Conservation (phyloP, 805 yeast species). For the Ogataea allantospora region DNA sequence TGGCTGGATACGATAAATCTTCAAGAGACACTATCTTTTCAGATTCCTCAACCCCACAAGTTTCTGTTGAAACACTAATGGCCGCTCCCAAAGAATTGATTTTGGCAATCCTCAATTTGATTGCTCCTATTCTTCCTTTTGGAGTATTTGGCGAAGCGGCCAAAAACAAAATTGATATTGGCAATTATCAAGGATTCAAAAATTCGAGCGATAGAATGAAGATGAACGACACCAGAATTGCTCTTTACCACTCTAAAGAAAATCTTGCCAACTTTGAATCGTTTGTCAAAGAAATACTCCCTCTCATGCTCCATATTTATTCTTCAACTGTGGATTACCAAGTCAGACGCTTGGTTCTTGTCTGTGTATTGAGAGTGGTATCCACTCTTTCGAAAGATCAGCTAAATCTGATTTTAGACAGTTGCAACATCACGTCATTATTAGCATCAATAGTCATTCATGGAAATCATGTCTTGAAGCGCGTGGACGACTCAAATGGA, state of each 20-base stretch:
- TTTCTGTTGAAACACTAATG: conserved; percentile 70
- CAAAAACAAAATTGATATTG: conserved; percentile 22
- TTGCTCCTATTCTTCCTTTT: conserved; percentile 58
- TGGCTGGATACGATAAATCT: conserved; percentile 48
- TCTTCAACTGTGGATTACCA: conserved; percentile 70
- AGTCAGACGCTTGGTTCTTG: conserved; percentile 55
- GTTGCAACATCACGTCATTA: conserved; percentile 43
- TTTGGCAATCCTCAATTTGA: conserved; percentile 50
- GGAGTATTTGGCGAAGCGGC: conserved; percentile 13
- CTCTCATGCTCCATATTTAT: conserved; percentile 58
- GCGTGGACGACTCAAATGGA: conserved; percentile 11
- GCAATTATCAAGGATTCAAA: conserved; percentile 31
- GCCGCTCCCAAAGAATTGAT: conserved; percentile 69
- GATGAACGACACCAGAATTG: conserved; percentile 35
- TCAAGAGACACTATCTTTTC: conserved; percentile 8
- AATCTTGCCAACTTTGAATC: conserved; percentile 16
- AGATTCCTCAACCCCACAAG: conserved; percentile 2
- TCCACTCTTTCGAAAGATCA: conserved; percentile 37
- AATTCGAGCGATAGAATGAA: conserved; percentile 22
- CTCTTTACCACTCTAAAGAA: conserved; percentile 29
- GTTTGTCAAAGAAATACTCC: conserved; percentile 49
- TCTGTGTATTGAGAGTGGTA: conserved; percentile 52
- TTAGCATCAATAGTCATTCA: conserved; percentile 64
- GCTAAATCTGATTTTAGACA: conserved; percentile 33
- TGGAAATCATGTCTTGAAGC: conserved; percentile 35